Evolutionary conservation across 352 stramenopile genomes (phyloP).

Genomic region (Phytopythium litorale): DNA sequence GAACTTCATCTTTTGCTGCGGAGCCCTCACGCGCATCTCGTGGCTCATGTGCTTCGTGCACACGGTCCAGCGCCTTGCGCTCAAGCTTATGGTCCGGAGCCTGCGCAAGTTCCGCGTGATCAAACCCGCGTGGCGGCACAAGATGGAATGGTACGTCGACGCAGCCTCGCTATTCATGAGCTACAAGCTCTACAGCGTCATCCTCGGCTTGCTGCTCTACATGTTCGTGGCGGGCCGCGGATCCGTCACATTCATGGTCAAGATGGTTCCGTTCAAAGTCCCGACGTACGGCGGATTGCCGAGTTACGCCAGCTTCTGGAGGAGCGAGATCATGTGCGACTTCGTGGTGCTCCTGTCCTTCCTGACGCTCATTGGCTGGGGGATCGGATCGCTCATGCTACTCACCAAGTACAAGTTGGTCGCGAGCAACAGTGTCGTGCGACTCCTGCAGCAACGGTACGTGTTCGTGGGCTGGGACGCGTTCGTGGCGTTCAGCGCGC

Average conservation of each 20-base stretch:
- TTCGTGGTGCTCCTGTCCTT: constrained; percentile 22
- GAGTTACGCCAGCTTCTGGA: constrained; percentile 29
- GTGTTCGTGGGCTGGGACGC: constrained; percentile 40
- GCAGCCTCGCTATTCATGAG: constrained; percentile 26
- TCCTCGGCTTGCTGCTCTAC: constrained; percentile 24
- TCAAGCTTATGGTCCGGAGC: constrained; percentile 1
- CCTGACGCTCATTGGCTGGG: not conserved
- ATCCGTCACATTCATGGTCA: constrained; percentile 30
- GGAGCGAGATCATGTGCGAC: constrained; percentile 40
- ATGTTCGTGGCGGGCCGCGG: constrained; percentile 14
- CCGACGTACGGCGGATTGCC: constrained; percentile 23
- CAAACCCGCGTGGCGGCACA: constrained; percentile 17
- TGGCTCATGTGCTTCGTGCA: constrained; percentile 34
- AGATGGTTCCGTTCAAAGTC: constrained; percentile 11
- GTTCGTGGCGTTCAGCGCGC: constrained; percentile 21
- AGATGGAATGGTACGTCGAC: constrained; percentile 30
- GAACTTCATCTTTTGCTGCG: constrained; percentile 35
- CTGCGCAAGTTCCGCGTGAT: constrained; percentile 1
- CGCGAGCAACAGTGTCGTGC: constrained; percentile 23
- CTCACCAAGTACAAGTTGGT: constrained; percentile 21
- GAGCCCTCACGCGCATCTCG: constrained; percentile 25
- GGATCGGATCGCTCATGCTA: constrained; percentile 12
- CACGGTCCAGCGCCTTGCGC: constrained; percentile 9
- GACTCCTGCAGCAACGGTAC: constrained; percentile 30
- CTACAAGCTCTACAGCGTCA: constrained; percentile 45